Percentiles rank a stretch among this genome's conserved stretches.
phyloP scores from a whole-genome alignment of 2,329 filamentous ascomycete genomes.

The Microsporum canis region DNA sequence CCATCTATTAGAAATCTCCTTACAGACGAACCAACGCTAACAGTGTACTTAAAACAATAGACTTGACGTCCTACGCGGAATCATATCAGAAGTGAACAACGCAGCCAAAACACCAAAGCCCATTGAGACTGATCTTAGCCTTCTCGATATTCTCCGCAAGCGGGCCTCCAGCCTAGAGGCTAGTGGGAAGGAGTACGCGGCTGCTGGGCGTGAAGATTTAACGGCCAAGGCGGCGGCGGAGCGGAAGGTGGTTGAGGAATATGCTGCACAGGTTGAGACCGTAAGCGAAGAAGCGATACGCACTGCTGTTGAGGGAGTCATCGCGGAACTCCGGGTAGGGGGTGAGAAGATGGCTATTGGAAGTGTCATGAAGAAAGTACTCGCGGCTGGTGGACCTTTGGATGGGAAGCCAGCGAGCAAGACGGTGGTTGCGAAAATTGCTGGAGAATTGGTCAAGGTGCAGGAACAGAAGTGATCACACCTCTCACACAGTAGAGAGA shows the following conservation, averaged over 20 bases:
- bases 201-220: conserved; percentile 34
- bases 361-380: conserved; percentile 32
- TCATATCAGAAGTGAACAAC: conserved; percentile 41
- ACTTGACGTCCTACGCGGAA: conserved; percentile 38
- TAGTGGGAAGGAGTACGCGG: conserved; percentile 32
- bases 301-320: conserved; percentile 25
- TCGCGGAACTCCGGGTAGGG: conserved; percentile 26
- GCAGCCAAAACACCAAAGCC: conserved; percentile 37
- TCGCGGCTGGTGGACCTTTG: conserved; percentile 32
- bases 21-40: conserved; percentile 1
- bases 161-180: conserved; percentile 28
- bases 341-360: conserved; percentile 30
- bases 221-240: conserved; percentile 37
- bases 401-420: conserved; percentile 36
- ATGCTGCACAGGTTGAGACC: conserved; percentile 33
- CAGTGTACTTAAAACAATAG: conserved; percentile 18
- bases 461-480: neutral
- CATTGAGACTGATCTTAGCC: conserved; percentile 37
- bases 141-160: conserved; percentile 38
- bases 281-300: conserved; percentile 32
- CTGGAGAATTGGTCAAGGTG: conserved; percentile 26
- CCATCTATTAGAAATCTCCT: neutral
- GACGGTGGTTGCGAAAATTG: conserved; percentile 31
- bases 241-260: conserved; percentile 35
- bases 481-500: no score